Conservation (phyloP, 805 yeast genomes). For the Komagataella phaffii region DNA sequence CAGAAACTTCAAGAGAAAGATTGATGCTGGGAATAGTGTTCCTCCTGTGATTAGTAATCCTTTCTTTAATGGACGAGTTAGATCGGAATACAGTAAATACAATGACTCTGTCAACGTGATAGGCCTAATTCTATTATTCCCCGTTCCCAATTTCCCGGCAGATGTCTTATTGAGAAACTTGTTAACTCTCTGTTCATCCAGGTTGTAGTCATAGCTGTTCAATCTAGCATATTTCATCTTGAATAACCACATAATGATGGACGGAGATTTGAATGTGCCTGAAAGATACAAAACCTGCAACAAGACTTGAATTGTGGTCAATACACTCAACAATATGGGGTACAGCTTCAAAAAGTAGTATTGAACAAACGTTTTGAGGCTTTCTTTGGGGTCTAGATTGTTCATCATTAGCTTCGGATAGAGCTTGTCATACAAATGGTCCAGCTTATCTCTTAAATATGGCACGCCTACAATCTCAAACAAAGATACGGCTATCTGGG, state of each 20-base stretch:
- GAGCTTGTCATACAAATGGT: conserved; percentile 46
- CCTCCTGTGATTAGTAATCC: conserved; percentile 14
- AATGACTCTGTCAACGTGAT: conserved; percentile 24
- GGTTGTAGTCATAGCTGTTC: conserved; percentile 32
- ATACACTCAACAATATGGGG: conserved; percentile 39
- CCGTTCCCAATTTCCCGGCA: conserved; percentile 4
- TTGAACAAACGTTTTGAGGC: conserved; percentile 12
- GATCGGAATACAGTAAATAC: conserved; percentile 5
- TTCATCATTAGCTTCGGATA: conserved; percentile 45
- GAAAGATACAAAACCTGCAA: conserved; percentile 55
- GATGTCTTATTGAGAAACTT: conserved; percentile 5
- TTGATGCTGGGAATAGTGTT: conserved; percentile 64
- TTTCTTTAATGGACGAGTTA: conserved; percentile 11
- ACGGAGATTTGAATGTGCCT: conserved; percentile 50
- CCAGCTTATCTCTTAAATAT: conserved; percentile 57
- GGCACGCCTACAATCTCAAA: conserved; percentile 52
- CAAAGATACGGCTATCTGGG: conserved; percentile 43
- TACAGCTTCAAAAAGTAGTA: conserved; percentile 40
- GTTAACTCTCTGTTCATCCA: conserved; percentile 16
- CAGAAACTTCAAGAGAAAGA: conserved; percentile 67
- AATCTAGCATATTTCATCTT: conserved; percentile 55
- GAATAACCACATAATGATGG: conserved; percentile 46
- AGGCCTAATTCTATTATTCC: conserved; percentile 23
- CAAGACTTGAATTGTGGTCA: conserved; percentile 36
- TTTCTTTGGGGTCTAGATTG: conserved; percentile 21